Evolutionary conservation across 495 filamentous ascomycete species (phyloP), one percentile per base, ranked within the genome.

Genomic region (Podospora fimiseda): DNA sequence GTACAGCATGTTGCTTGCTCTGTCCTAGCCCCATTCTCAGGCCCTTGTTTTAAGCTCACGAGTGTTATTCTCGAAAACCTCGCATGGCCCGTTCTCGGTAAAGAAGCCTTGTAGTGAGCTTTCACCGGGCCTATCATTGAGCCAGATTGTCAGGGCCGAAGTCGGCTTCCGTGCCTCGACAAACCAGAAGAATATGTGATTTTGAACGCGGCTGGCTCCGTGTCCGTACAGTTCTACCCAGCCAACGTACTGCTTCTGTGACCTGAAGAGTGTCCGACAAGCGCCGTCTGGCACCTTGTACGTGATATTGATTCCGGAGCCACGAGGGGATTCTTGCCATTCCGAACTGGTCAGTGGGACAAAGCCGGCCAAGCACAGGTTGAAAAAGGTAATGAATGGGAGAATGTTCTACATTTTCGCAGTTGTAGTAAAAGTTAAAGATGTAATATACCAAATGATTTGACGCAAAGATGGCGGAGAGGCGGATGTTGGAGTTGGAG

Each of bases 101-200:
- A 89, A 88, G 42, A 90, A 66, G 4, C 86, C 87, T 51, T 87
- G 80, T 67, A 87, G 72, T 13, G 83, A 87, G 54, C 72, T 76
- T 20, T 83, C 74, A 41, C 73, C 83, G 9, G 83, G 81, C 9
- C 83, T 83, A 55, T 84, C 84, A 69, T 84, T 85, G 59, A 87
- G 71, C 82, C 82, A 88, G 62, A 88, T 80, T 2, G 82, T 81
- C 22, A 87, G 67, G 19, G 80, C 78, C 3, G 78, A 75, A 36
- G 80, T 79, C 36, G 71, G 75, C 23, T 81, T 72, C 24, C 82
- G 72, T 0, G 82, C 80, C 56, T 81, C 84, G 53, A 89, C 78
- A 59, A 86, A 89, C 86, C 85, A 88, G 64, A 88, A 89, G 60
- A 87, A 87, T 6, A 81, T 80, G 62, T 88, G 87, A 49, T 85